A percentile compares a stretch with the other conserved stretches of the same genome.
Conservation (phyloP, 192 early-diverging fungal genomes). For the Haplosporangium gracile region DNA sequence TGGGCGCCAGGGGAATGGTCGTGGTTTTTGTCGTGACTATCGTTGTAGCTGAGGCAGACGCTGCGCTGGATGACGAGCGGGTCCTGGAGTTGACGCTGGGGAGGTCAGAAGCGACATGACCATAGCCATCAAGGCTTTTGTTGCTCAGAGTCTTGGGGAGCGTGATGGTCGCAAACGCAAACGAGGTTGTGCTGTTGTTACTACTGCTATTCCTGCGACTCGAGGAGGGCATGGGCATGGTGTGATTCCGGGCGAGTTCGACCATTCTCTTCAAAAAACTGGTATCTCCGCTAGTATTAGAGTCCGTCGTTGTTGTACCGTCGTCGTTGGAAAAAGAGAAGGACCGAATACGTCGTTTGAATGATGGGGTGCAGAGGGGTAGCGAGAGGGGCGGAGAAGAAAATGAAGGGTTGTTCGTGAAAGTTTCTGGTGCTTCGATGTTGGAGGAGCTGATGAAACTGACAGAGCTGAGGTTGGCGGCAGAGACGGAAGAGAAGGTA, state of each 20-base stretch:
- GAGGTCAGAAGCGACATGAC: neutral
- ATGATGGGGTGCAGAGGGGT: neutral
- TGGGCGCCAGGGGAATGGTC: neutral
- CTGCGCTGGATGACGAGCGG: neutral
- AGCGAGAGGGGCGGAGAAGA: neutral
- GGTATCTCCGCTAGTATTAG: neutral
- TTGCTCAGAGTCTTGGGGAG: slow-evolving; percentile 3
- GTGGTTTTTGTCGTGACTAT: neutral
- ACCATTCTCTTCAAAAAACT: slow-evolving; percentile 10
- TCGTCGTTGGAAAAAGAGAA: slow-evolving; percentile 2
- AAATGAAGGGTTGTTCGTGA: no score
- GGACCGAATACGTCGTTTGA: neutral
- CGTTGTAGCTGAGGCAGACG: neutral
- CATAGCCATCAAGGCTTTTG: slow-evolving; percentile 1
- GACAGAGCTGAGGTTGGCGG: slow-evolving; percentile 2
- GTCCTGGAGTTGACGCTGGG: neutral
- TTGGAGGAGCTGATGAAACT: slow-evolving; percentile 4
- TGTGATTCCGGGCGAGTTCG: slow-evolving; percentile 17
- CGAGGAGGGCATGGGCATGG: slow-evolving; percentile 12
- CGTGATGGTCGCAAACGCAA: slow-evolving; percentile 17
- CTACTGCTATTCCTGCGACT: neutral
- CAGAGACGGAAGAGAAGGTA: neutral
- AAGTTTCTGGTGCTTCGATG: neutral
- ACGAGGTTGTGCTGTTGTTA: slow-evolving; percentile 9
- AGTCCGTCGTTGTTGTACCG: neutral